Percentiles rank a stretch among this genome's conserved stretches.
Conservation (phyloP, 2,329 filamentous ascomycete genomes). For the Neospermospora avenae region DNA sequence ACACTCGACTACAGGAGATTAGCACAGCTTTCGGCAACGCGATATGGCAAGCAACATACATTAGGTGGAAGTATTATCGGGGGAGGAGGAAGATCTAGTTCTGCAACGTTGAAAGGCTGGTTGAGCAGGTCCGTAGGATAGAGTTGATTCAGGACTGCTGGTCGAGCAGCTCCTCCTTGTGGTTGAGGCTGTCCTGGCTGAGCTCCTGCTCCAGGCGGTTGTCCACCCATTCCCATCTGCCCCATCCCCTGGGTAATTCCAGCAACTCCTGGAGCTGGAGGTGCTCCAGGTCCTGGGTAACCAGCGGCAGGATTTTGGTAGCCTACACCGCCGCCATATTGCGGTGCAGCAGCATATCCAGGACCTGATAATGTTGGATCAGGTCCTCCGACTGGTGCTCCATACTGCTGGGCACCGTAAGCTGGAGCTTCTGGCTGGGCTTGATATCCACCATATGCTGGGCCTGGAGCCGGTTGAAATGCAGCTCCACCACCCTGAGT, state of each 20-base stretch:
- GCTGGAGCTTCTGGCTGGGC: constrained; percentile 27
- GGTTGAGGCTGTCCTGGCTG: constrained; percentile 41
- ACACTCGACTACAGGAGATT: constrained; percentile 67
- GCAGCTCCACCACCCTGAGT: constrained; percentile 49
- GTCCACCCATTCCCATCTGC: constrained; percentile 62
- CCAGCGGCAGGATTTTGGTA: constrained; percentile 67
- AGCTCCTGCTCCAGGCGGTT: constrained; percentile 22
- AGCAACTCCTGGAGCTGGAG: constrained; percentile 46
- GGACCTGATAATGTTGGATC: constrained; percentile 37
- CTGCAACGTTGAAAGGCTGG: constrained; percentile 90
- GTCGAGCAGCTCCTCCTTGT: constrained; percentile 48
- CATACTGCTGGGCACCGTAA: constrained; percentile 33
- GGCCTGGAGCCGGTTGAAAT: constrained; percentile 38
- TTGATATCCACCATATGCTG: constrained; percentile 38
- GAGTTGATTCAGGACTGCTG: constrained; percentile 73
- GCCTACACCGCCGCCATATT: constrained; percentile 45
- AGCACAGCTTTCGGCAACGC: constrained; percentile 36
- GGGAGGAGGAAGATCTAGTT: constrained; percentile 87
- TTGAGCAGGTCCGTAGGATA: constrained; percentile 89
- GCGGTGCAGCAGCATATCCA: constrained; percentile 32
- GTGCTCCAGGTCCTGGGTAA: constrained; percentile 54
- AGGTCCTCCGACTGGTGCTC: constrained; percentile 36
- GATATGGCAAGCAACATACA: constrained; percentile 55
- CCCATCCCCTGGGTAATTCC: constrained; percentile 82
- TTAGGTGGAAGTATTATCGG: constrained; percentile 88